Conservation (phyloP, 2,329 filamentous ascomycete species). For the Lachnellula arida region DNA sequence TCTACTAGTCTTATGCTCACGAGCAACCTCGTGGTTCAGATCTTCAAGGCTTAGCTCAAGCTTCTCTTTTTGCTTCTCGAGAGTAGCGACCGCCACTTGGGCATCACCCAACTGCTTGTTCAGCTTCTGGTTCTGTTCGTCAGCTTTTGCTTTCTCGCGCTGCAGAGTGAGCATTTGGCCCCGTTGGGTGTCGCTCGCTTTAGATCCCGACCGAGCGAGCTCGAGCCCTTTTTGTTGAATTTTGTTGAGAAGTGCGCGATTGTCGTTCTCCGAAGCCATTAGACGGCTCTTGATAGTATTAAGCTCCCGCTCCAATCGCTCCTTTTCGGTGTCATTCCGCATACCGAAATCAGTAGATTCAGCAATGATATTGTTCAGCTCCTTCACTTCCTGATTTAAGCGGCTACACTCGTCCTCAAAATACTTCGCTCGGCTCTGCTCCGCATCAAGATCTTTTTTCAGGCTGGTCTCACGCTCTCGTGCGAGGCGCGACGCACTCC, state of each 20-base stretch:
- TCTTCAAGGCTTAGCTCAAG: slow-evolving; percentile 84
- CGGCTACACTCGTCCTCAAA: slow-evolving; percentile 74
- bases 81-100: slow-evolving; percentile 73
- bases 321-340: slow-evolving; percentile 90
- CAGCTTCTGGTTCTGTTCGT: slow-evolving; percentile 77
- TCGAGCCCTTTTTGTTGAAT: slow-evolving; percentile 96
- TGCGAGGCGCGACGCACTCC: slow-evolving; percentile 70
- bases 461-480: slow-evolving; percentile 76
- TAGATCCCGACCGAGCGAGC: slow-evolving; percentile 84
- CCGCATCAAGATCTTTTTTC: slow-evolving; percentile 74
- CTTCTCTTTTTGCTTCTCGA: slow-evolving; percentile 95
- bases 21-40: slow-evolving; percentile 82
- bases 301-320: slow-evolving; percentile 85
- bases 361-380: slow-evolving; percentile 79
- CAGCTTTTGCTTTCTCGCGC: slow-evolving; percentile 74
- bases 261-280: slow-evolving; percentile 92
- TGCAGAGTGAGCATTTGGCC: slow-evolving; percentile 72
- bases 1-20: slow-evolving; percentile 83
- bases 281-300: slow-evolving; percentile 87
- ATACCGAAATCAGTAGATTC: slow-evolving; percentile 86
- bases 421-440: slow-evolving; percentile 69
- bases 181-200: slow-evolving; percentile 77
- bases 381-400: slow-evolving; percentile 75
- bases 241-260: slow-evolving; percentile 91
- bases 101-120: slow-evolving; percentile 81